Evolutionary conservation across 306 rosid genomes (phyloP), one percentile per base, ranked within the genome.

Genomic region (Gillenia trifoliata): DNA sequence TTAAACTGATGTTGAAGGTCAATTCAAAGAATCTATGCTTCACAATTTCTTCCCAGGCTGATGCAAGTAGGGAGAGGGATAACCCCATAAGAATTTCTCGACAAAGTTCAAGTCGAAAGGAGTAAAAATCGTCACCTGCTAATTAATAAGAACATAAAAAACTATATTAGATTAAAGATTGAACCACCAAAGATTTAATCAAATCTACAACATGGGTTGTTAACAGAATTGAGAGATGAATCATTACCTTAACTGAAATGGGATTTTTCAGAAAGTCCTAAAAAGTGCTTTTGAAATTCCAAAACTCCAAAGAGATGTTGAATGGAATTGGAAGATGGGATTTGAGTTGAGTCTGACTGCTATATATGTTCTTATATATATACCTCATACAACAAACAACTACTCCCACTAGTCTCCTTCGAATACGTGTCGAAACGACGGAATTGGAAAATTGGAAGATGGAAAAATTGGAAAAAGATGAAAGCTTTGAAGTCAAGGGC

Each of bases 1-100:
- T 83, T 74, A 87, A 74, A 30, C 56, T 69, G 41, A 55, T 19
- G 76, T 74, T 78, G 77, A 78, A 75, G 23, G 81, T 67, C 11
- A 85, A 63, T 66, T 55, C 41, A 28, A 83, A 78, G 9, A 82
- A 70, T 16, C 81, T 78, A 33, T 79, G 83, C 16, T 80, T 76
- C 34, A 74, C 57, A 36, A 88, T 82, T 68, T 86, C 89, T 67
- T 88, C 80, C 92, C 92, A 88, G 54, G 89, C 83, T 36, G 91
- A 87, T 11, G 30, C 0, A 17, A 89, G 72, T 11, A 89, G 59
- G 0, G 95, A 91, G 29, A 87, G 80, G 68, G 92, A 89, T 73
- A 86, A 68, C 57, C 97, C 95, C 97, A 89, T 89, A 23, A 45
- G 79, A 15, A 75, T 1, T 66, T 22, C 71, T 43, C 16, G 4